These are phyloP conservation scores for Macrophomina pseudophaseolina DNA, from an alignment of 2,329 filamentous ascomycete genomes.

Conservation along the genomic window DNA sequence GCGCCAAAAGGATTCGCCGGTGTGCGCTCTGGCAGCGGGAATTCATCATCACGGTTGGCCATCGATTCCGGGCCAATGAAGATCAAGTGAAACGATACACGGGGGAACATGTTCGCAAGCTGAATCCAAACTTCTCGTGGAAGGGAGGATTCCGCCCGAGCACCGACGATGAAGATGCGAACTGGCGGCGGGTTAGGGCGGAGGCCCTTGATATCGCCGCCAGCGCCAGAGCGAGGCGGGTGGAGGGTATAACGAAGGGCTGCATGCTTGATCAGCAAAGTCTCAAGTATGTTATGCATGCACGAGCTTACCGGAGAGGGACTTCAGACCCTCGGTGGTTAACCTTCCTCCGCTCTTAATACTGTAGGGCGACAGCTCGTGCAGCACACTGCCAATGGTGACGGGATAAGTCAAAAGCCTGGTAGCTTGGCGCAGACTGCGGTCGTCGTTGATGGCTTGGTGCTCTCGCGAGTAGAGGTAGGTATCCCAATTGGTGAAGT, in stretches of 20 bases:
- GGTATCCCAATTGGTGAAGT: conserved; percentile 99
- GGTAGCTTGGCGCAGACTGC: conserved; percentile 90
- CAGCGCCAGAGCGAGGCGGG: conserved; percentile 79
- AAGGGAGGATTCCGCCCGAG: conserved; percentile 94
- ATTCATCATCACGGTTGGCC: conserved; percentile 90
- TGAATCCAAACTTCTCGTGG: conserved; percentile 94
- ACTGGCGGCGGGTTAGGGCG: conserved; percentile 85
- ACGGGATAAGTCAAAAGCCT: conserved; percentile 91
- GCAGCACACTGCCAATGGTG: conserved; percentile 87
- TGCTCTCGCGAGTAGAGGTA: conserved; percentile 93
- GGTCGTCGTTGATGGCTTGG: conserved; percentile 86
- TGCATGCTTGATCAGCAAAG: conserved; percentile 41
- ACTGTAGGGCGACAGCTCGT: conserved; percentile 92
- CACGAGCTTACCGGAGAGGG: conserved; percentile 74
- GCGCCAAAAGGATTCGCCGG: conserved; percentile 88
- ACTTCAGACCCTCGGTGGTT: conserved; percentile 89
- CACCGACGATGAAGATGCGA: conserved; percentile 89
- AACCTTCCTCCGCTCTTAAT: conserved; percentile 76
- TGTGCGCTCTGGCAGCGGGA: conserved; percentile 85
- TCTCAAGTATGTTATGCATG: conserved; percentile 30
- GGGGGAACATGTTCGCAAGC: conserved; percentile 92
- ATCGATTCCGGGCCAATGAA: conserved; percentile 97
- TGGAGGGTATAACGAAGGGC: conserved; percentile 93
- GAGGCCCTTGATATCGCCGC: conserved; percentile 75
- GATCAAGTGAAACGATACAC: conserved; percentile 84